Percentiles rank a stretch among this genome's conserved stretches.
These are phyloP conservation scores for Prillingera fragicola DNA, from an alignment of 1,284 basidiomycete species.

Conservation along the genomic window DNA sequence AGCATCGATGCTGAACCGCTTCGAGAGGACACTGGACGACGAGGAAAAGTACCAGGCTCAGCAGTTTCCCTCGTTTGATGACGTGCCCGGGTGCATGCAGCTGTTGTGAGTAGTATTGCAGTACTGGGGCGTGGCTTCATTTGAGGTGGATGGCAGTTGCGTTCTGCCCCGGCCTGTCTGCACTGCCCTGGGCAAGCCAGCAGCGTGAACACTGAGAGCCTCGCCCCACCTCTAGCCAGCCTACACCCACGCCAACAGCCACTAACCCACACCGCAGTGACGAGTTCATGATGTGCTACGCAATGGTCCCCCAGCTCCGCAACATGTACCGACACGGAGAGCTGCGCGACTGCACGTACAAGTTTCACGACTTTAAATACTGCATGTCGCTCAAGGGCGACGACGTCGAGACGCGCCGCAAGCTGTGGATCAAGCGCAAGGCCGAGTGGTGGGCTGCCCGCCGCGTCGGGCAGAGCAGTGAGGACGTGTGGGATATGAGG, in stretches of 20 bases:
- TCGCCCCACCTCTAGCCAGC: too few species aligned
- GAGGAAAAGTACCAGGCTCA: slow-evolving; percentile 43
- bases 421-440: slow-evolving; percentile 74
- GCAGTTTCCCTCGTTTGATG: slow-evolving; percentile 63
- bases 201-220: too few species aligned
- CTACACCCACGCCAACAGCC: neutral
- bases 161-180: too few species aligned
- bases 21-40: slow-evolving; percentile 34
- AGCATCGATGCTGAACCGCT: slow-evolving; percentile 24
- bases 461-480: slow-evolving; percentile 69
- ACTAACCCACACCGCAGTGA: slow-evolving; percentile 48
- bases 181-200: too few species aligned
- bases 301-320: slow-evolving; percentile 72
- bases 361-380: slow-evolving; percentile 91
- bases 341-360: slow-evolving; percentile 67
- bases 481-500: slow-evolving; percentile 88
- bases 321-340: slow-evolving; percentile 81
- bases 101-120: slow-evolving; percentile 52
- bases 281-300: slow-evolving; percentile 72
- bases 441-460: slow-evolving; percentile 88
- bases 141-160: too few species aligned
- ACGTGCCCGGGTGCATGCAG: slow-evolving; percentile 71
- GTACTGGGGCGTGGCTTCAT: neutral
- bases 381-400: slow-evolving; percentile 79
- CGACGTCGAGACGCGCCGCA: slow-evolving; percentile 67